Percentiles rank a stretch among this genome's conserved stretches.
Conservation (phyloP, 495 filamentous ascomycete species). For the Hypoxylon fragiforme region DNA sequence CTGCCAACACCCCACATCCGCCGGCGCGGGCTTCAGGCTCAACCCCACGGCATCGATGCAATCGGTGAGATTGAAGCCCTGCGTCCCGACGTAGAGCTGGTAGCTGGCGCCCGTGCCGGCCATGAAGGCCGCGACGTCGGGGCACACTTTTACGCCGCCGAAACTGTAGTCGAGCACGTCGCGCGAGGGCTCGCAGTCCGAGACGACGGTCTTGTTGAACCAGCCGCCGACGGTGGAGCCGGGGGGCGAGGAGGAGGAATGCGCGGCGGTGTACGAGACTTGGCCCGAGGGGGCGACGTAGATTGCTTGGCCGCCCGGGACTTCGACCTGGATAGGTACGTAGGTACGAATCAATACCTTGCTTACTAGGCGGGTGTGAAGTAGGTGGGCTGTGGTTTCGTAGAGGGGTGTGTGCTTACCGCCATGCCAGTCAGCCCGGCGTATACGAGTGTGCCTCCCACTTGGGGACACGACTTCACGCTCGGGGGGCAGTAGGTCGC, state of each 20-base stretch:
- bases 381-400: not conserved
- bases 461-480: conserved; percentile 15
- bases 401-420: conserved; percentile 13
- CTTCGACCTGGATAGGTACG: conserved; percentile 47
- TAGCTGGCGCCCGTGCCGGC: conserved; percentile 11
- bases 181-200: conserved; percentile 15
- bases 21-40: not conserved
- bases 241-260: conserved; percentile 59
- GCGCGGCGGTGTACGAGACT: conserved; percentile 62
- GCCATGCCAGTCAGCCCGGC: conserved; percentile 24
- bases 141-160: conserved; percentile 29
- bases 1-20: conserved; percentile 24
- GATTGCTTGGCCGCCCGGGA: conserved; percentile 68
- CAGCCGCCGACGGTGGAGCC: conserved; percentile 53
- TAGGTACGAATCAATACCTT: not conserved
- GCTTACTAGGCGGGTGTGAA: not conserved
- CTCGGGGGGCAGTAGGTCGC: conserved; percentile 24
- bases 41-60: conserved; percentile 29
- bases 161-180: conserved; percentile 25
- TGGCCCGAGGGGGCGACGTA: conserved; percentile 61
- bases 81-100: conserved; percentile 23
- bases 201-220: conserved; percentile 35
- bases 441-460: conserved; percentile 28
- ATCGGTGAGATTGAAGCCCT: conserved; percentile 14
- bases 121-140: conserved; percentile 18